A percentile compares a stretch with the other conserved stretches of the same genome.
These are phyloP conservation scores for Chytriomyces sp. DNA, from an alignment of 192 early-diverging fungal genomes.

Conservation along the genomic window DNA sequence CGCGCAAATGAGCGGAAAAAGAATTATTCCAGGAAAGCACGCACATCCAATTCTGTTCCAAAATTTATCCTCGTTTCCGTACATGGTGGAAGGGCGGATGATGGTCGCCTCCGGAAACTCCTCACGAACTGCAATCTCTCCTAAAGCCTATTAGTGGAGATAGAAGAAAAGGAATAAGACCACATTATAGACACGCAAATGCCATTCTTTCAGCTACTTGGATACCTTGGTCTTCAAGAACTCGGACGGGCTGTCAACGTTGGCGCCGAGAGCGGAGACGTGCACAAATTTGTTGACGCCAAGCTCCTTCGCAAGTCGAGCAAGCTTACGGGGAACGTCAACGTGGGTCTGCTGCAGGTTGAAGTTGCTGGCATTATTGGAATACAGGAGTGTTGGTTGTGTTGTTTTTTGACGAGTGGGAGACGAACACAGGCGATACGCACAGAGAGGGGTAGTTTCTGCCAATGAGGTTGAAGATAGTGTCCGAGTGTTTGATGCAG, in stretches of 20 bases:
- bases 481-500: slow-evolving; percentile 89
- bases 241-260: slow-evolving; percentile 69
- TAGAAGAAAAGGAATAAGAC: too few relatives aligned
- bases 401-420: slow-evolving; percentile 8
- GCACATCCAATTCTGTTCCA: slow-evolving; percentile 82
- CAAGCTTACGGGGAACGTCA: slow-evolving; percentile 79
- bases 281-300: slow-evolving; percentile 88
- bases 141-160: slow-evolving; percentile 72
- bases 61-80: slow-evolving; percentile 91
- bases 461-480: slow-evolving; percentile 94
- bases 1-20: background rate
- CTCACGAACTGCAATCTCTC: slow-evolving; percentile 86
- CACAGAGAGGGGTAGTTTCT: slow-evolving; percentile 88
- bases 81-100: slow-evolving; percentile 87
- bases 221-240: slow-evolving; percentile 85
- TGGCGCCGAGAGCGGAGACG: slow-evolving; percentile 83
- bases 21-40: too few relatives aligned
- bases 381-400: background rate
- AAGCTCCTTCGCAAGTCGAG: slow-evolving; percentile 73
- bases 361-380: slow-evolving; percentile 72
- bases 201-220: background rate
- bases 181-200: background rate
- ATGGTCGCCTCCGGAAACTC: slow-evolving; percentile 92
- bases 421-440: background rate
- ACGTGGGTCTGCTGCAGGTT: slow-evolving; percentile 82